Base-by-base conservation (phyloP, 2,329 filamentous ascomycete species). In the Curvularia spicifera region DNA sequence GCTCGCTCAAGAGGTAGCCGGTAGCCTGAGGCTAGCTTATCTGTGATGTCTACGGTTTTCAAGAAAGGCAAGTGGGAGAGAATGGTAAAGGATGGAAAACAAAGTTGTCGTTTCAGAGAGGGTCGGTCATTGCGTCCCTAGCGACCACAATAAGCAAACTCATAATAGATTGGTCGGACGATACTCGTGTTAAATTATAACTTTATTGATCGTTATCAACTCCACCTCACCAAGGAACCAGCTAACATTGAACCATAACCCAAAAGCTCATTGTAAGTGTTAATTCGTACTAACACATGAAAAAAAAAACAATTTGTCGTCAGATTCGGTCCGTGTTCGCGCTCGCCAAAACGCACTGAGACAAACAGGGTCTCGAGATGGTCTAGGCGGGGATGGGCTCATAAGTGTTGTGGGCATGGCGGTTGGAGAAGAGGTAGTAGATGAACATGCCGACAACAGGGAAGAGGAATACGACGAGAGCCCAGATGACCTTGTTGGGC, bases 401-500 rank as follows among this genome's bases (percentile, higher is more conserved):
- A 67, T 88, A 87, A 37, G 78, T 78, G 71, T 82, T 84, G 73
- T 87, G 85, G 28, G 81, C 78, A 43, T 79, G 77, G 50, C 86
- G 84, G 77, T 89, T 85, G 46, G 85, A 87, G 77, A 89, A 88
- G 51, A 89, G 76, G 71, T 80, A 89, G 77, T 89, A 89, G 74
- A 88, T 76, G 67, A 87, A 74, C 73, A 87, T 79, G 58, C 87
- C 87, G 64, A 85, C 71, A 48, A 89, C 78, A 4, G 87, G 87
- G 78, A 89, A 88, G 61, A 89, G 74, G 78, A 89, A 88, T 68
- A 89, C 85, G 43, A 87, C 78, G 0, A 88, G 78, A 48, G 81
- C 84, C 87, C 87, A 89, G 29, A 88, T 76, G 3, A 89, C 72
- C 78, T 89, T 89, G 74, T 82, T 78, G 20, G 77, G 72, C 20